These are phyloP conservation scores for Ophiosphaerella narmari DNA, from an alignment of 2,329 filamentous ascomycete genomes.

Conservation along the genomic window DNA sequence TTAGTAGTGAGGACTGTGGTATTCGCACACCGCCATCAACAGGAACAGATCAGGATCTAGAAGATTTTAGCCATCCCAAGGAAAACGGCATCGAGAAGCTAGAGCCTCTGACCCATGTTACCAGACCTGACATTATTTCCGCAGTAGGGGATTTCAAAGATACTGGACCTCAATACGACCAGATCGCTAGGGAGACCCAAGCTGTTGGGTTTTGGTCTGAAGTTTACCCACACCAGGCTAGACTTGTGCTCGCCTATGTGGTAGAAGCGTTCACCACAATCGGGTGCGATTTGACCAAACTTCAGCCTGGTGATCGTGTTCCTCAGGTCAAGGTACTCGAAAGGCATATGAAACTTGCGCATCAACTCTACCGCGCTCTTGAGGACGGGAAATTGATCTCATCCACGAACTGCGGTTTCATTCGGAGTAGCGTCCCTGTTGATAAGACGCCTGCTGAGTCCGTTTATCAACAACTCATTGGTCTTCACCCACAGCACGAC, in stretches of 20 bases:
- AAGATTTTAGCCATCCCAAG: too few relatives aligned
- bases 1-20: too few relatives aligned
- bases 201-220: conserved; percentile 1
- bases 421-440: conserved; percentile 2
- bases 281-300: conserved; percentile 1
- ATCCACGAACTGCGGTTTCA: background rate
- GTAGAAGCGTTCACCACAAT: conserved; percentile 4
- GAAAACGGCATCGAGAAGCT: too few relatives aligned
- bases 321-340: background rate
- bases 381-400: conserved; percentile 5
- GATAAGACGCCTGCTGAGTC: background rate
- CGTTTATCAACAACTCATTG: background rate
- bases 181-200: background rate
- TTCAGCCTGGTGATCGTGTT: conserved; percentile 1
- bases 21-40: too few relatives aligned
- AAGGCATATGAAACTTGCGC: conserved; percentile 2
- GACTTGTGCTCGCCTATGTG: conserved; percentile 2
- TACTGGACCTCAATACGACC: background rate
- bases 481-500: background rate
- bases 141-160: background rate
- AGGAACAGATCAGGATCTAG: too few relatives aligned
- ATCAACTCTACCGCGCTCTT: conserved; percentile 4
- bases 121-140: too few relatives aligned
- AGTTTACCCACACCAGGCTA: conserved; percentile 1
- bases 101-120: too few relatives aligned